Evolutionary conservation across 345 rosid genomes (phyloP).

Genomic region (Crucihimalaya himalaica): DNA sequence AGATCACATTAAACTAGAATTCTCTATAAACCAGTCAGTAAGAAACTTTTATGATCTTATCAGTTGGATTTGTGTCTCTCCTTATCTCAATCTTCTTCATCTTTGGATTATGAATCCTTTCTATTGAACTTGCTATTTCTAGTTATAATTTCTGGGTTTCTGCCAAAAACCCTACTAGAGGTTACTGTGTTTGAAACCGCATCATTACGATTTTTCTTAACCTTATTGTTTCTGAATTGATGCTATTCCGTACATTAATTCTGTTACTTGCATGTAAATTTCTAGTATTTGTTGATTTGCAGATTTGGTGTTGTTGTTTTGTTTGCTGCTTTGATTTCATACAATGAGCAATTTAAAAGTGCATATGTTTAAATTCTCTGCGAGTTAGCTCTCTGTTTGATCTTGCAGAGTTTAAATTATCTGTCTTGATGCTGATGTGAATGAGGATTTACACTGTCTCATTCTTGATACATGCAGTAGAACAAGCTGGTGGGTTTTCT

Average conservation of each 20-base stretch:
- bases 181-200: not conserved
- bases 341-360: not conserved
- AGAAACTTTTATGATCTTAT: not conserved
- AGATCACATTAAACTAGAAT: not conserved
- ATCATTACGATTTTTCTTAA: not conserved
- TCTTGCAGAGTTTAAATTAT: not conserved
- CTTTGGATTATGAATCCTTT: not conserved
- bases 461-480: not conserved
- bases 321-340: not conserved
- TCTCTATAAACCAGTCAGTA: not conserved
- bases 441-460: not conserved
- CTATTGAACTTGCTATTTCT: not conserved
- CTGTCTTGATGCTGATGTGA: conserved; percentile 4
- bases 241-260: not conserved
- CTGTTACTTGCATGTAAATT: conserved; percentile 4
- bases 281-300: not conserved
- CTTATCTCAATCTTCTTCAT: not conserved
- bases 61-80: not conserved
- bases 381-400: not conserved
- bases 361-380: not conserved
- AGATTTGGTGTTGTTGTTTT: not conserved
- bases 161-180: not conserved
- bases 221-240: not conserved
- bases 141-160: not conserved
- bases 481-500: not conserved